Percentiles rank a stretch among this genome's conserved stretches.
Evolutionary conservation across 2,329 filamentous ascomycete genomes (phyloP).

Genomic region (Aspergillus aculeatinus): DNA sequence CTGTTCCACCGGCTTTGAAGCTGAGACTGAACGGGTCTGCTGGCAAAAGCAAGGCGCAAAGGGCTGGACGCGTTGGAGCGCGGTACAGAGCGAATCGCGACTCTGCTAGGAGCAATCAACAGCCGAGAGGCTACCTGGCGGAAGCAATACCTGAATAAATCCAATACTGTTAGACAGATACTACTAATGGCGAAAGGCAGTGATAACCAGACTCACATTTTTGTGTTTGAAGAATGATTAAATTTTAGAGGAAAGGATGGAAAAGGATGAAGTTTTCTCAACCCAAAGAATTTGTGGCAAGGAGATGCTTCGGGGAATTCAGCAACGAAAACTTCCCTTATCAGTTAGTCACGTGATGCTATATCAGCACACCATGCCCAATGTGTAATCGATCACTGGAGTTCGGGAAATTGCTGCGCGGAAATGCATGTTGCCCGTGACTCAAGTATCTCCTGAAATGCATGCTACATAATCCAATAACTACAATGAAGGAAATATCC

Average conservation of each 20-base stretch:
- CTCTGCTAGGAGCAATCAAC: conserved; percentile 47
- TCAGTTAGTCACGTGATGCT: not conserved
- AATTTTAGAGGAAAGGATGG: too few species aligned
- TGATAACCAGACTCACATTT: not conserved
- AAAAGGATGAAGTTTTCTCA: not conserved
- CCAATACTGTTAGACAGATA: not conserved
- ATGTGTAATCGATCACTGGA: not conserved
- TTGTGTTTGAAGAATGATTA: not conserved
- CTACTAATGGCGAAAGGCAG: too few species aligned
- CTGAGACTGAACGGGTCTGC: conserved; percentile 39
- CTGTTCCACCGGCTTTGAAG: conserved; percentile 42
- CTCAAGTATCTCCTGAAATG: too few species aligned
- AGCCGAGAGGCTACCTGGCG: conserved; percentile 59
- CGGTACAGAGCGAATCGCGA: conserved; percentile 41
- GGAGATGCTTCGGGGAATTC: not conserved
- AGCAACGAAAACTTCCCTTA: not conserved
- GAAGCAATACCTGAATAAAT: conserved; percentile 53
- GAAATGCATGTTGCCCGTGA: too few species aligned
- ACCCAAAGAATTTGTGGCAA: not conserved
- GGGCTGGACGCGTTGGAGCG: conserved; percentile 41
- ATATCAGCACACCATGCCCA: not conserved
- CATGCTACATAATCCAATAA: too few species aligned
- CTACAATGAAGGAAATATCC: too few species aligned
- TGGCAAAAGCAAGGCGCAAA: conserved; percentile 31
- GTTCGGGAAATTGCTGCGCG: not conserved